A percentile compares a stretch with the other conserved stretches of the same genome.
Conservation (phyloP, 2,329 filamentous ascomycete genomes). For the Sclerotinia trifoliorum region DNA sequence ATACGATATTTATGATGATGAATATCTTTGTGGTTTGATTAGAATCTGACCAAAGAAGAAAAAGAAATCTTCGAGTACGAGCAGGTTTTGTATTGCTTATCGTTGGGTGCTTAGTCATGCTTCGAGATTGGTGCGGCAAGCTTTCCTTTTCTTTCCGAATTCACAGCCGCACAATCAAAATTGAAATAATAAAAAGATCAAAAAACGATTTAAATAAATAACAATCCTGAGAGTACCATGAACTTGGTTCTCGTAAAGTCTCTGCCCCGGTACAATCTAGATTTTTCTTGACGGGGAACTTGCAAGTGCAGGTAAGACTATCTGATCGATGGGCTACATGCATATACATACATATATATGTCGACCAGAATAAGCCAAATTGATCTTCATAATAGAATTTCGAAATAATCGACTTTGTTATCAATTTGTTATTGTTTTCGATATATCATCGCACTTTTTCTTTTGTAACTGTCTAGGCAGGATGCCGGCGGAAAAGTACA, state of each 20-base stretch:
- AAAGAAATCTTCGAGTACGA: not conserved
- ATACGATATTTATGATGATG: not conserved
- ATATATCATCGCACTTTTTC: not conserved
- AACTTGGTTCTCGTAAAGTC: not conserved
- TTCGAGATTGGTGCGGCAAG: not conserved
- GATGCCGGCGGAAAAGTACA: not conserved
- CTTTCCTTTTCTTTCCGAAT: not conserved
- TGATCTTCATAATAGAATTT: not conserved
- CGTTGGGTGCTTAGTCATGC: constrained; percentile 6
- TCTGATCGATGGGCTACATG: constrained; percentile 10
- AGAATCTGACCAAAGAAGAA: not conserved
- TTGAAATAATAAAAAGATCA: not conserved
- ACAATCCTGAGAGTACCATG: not conserved
- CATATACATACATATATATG: constrained; percentile 9
- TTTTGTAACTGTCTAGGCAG: not conserved
- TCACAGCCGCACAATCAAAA: not conserved
- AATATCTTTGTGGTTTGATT: not conserved
- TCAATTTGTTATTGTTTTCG: not conserved
- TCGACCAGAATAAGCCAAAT: not conserved
- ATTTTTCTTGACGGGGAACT: not conserved
- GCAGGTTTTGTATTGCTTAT: constrained; percentile 10
- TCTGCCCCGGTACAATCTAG: not conserved
- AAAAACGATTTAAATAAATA: not conserved
- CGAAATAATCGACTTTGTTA: not conserved
- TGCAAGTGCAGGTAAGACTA: constrained; percentile 3